Evolutionary conservation across 805 yeast species (phyloP), one percentile per base, ranked within the genome.

Genomic region (Hanseniaspora lindneri): DNA sequence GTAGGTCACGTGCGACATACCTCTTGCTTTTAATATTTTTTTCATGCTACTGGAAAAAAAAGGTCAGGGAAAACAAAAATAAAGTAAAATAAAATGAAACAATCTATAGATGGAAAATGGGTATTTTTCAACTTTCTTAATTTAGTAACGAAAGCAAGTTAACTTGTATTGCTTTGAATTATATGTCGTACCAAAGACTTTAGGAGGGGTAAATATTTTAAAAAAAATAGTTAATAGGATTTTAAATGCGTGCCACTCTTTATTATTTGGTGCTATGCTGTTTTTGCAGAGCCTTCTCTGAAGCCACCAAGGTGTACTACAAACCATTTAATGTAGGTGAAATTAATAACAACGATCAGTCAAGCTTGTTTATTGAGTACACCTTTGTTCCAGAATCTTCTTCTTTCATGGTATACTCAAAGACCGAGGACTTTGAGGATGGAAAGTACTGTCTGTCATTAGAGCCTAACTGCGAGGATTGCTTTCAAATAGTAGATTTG

Each of bases 371-470:
- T 20, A 32, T 35, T 7, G 43, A 46, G 25, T 46, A 46, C 28
- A 46, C 30, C 24, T 46, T 46, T 27, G 39, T 46, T 4, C 49
- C 49, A 13, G 49, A 46, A 19, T 39, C 43, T 8, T 37, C 49
- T 4, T 46, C 43, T 6, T 46, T 28, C 11, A 24, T 39, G 43
- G 20, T 46, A 4, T 30, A 42, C 3, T 39, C 30, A 13, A 40
- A 30, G 13, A 29, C 30, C 11, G 9, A 13, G 3, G 17, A 16
- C 3, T 23, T 46, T 23, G 19, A 14, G 5, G 20, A 28, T 21
- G 49, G 43, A 2, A 19, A 39, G 32, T 46, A 46, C 17, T 46
- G 49, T 14, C n/a, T 46, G 14, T 30, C 43, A 10, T 17, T n/a
- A 10, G 39, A 28, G 17, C 21, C 35, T 8, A 29, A 32, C 6